Percentiles rank a stretch among this genome's conserved stretches.
Evolutionary conservation across 129 eudicot species (phyloP).

Genomic region (Flaveria sonorensis): DNA sequence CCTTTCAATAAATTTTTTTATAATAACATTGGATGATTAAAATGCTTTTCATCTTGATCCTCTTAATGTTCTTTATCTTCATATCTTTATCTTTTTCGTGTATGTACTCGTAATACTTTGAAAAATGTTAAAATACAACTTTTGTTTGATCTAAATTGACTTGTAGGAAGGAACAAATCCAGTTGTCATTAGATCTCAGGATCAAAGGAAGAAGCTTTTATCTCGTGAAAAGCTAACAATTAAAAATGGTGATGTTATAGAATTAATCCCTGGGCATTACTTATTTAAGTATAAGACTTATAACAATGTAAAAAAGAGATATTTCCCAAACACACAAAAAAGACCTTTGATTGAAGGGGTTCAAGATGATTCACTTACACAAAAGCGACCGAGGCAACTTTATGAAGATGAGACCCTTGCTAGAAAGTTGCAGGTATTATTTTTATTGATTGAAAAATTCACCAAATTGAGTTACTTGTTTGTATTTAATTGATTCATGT

Average conservation of each 20-base stretch:
- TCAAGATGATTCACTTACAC: slow-evolving; percentile 34
- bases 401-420: slow-evolving; percentile 56
- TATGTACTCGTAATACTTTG: background rate
- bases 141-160: slow-evolving; percentile 8
- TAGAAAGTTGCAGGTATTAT: slow-evolving; percentile 46
- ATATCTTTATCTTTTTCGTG: background rate
- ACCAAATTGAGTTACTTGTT: slow-evolving; percentile 2
- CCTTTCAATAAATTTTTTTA: background rate
- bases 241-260: slow-evolving; percentile 68
- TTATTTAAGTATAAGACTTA: slow-evolving; percentile 55
- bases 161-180: slow-evolving; percentile 91
- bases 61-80: background rate
- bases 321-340: slow-evolving; percentile 38
- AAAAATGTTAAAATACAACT: background rate
- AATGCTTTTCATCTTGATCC: background rate
- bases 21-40: slow-evolving; percentile 7
- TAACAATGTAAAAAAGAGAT: slow-evolving; percentile 20
- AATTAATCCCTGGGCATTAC: slow-evolving; percentile 88
- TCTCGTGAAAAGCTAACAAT: slow-evolving; percentile 56
- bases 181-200: slow-evolving; percentile 63
- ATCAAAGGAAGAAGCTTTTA: slow-evolving; percentile 65
- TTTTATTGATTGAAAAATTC: slow-evolving; percentile 8
- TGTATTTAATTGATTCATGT: slow-evolving; percentile 12
- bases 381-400: slow-evolving; percentile 47
- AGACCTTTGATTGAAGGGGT: slow-evolving; percentile 40